Percentiles rank a stretch among this genome's conserved stretches.
Evolutionary conservation across 495 filamentous ascomycete genomes (phyloP).

Genomic region (Aspergillus mulundensis): DNA sequence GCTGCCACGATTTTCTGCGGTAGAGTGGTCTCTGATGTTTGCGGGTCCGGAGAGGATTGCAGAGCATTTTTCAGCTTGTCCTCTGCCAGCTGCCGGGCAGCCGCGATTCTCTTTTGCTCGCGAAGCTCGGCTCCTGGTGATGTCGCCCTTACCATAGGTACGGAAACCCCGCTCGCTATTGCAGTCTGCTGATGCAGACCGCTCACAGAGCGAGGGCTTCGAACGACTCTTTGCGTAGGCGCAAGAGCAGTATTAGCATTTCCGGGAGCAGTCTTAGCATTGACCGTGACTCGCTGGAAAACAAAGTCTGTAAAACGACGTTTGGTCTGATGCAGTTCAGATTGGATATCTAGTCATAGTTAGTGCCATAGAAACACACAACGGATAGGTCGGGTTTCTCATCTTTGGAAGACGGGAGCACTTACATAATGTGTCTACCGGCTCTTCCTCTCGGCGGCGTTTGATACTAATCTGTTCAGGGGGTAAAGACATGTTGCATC

Average conservation of each 20-base stretch:
- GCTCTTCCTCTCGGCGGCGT: conserved; percentile 53
- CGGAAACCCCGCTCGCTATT: conserved; percentile 14
- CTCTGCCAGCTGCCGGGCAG: conserved; percentile 27
- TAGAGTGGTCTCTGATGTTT: background rate
- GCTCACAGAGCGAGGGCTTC: conserved; percentile 42
- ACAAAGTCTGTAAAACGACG: conserved; percentile 49
- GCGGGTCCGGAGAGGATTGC: conserved; percentile 17
- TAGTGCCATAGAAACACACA: background rate
- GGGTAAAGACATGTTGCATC: conserved; percentile 37
- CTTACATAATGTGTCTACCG: conserved; percentile 54
- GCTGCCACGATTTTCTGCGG: background rate
- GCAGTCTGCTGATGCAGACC: conserved; percentile 27
- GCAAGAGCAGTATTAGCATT: conserved; percentile 16
- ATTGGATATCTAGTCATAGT: conserved; percentile 38
- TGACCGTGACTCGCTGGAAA: conserved; percentile 40
- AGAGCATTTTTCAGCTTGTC: conserved; percentile 29
- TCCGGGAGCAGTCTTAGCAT: conserved; percentile 14
- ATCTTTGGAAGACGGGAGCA: background rate
- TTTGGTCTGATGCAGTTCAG: conserved; percentile 43
- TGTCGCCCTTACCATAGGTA: conserved; percentile 40
- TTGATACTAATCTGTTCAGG: conserved; percentile 55
- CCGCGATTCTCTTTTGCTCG: conserved; percentile 32
- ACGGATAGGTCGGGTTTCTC: background rate
- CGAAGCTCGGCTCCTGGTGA: conserved; percentile 45
- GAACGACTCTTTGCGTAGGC: conserved; percentile 26